A percentile compares a stretch with the other conserved stretches of the same genome.
phyloP scores from a whole-genome alignment of 208 protist species.

The Novymonas esmeraldas region DNA sequence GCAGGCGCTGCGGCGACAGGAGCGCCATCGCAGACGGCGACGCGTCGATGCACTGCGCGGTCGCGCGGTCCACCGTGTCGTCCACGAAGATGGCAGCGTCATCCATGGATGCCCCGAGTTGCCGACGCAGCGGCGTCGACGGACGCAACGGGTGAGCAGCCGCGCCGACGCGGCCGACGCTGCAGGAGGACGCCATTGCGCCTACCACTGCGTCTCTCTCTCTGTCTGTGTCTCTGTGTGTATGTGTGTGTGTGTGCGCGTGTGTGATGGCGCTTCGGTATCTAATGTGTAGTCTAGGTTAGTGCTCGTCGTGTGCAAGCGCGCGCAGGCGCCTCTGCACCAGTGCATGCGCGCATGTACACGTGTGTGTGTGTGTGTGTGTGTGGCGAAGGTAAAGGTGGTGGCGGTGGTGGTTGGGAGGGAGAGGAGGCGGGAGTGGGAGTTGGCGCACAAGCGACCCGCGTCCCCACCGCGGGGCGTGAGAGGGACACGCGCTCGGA shows the following conservation, averaged over 20 bases:
- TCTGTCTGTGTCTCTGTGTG: background rate
- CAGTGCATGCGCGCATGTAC: background rate
- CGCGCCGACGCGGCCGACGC: background rate
- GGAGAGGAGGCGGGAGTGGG: background rate
- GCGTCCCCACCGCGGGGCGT: background rate
- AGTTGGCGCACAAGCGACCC: background rate
- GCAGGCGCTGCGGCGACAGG: constrained; percentile 74
- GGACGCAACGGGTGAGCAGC: constrained; percentile 12
- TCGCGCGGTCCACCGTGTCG: constrained; percentile 75
- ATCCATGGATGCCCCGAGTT: constrained; percentile 71
- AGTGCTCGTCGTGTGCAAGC: no score
- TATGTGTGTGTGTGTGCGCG: background rate
- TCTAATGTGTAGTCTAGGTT: no score
- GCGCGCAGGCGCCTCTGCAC: no score
- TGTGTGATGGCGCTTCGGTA: no score
- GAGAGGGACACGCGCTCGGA: no score
- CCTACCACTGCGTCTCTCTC: background rate
- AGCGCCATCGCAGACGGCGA: constrained; percentile 77
- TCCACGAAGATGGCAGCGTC: constrained; percentile 85
- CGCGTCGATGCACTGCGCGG: constrained; percentile 69
- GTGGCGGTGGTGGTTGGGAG: background rate
- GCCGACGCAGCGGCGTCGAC: constrained; percentile 41
- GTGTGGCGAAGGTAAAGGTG: no score
- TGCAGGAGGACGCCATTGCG: background rate
- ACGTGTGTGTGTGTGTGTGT: background rate